These are phyloP conservation scores for Buxus sempervirens DNA, from an alignment of 164 flowering plant genomes.

Conservation along the genomic window DNA sequence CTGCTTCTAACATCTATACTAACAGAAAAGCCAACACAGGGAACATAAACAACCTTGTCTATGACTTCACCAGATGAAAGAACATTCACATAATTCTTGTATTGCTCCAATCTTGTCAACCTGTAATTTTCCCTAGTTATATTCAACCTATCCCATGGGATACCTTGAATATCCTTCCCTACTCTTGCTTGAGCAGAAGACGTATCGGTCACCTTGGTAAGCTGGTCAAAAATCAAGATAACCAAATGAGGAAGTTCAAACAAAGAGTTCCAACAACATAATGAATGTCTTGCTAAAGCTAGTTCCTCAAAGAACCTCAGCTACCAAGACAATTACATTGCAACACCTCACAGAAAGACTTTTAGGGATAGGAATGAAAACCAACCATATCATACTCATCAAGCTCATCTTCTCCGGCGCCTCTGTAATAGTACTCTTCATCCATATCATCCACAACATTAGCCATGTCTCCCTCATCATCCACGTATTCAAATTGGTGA, in stretches of 20 bases:
- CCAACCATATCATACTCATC: constrained; percentile 51
- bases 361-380: constrained; percentile 1
- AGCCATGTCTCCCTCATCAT: constrained; percentile 36
- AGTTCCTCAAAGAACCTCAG: neutral
- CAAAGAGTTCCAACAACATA: neutral
- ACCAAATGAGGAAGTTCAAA: neutral
- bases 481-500: constrained; percentile 37
- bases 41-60: constrained; percentile 38
- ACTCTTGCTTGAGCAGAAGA: constrained; percentile 56
- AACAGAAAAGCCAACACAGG: neutral
- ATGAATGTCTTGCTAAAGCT: no score
- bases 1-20: neutral
- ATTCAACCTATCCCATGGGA: constrained; percentile 66
- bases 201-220: constrained; percentile 59
- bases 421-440: constrained; percentile 27
- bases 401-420: constrained; percentile 21
- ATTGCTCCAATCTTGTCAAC: constrained; percentile 58
- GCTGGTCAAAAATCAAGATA: constrained; percentile 26
- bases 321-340: neutral
- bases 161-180: constrained; percentile 76
- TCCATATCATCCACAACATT: constrained; percentile 35
- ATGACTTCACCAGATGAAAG: constrained; percentile 49
- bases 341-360: neutral
- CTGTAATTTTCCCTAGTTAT: constrained; percentile 55
- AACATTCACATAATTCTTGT: constrained; percentile 60